These are phyloP conservation scores for Fusarium torulosum DNA, from an alignment of 2,329 filamentous ascomycete species.

Conservation along the genomic window DNA sequence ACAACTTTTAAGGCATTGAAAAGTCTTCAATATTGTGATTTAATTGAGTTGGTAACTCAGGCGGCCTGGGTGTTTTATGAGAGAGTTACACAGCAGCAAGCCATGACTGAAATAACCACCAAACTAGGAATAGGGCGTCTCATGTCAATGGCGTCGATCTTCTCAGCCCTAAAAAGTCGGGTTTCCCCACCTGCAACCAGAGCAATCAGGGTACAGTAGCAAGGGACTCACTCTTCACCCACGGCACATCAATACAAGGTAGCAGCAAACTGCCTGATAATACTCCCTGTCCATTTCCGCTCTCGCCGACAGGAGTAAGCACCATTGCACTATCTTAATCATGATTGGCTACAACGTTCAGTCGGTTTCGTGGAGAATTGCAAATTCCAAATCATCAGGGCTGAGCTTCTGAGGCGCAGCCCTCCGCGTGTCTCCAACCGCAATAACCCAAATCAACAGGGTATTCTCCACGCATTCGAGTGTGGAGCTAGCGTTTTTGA, in stretches of 20 bases:
- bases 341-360: neutral
- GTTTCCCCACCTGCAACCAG: neutral
- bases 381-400: conserved; percentile 26
- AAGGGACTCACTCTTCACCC: neutral
- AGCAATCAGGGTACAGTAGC: neutral
- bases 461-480: neutral
- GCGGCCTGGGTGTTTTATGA: too few species aligned
- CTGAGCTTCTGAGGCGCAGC: conserved; percentile 26
- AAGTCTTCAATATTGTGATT: neutral
- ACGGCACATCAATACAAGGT: neutral
- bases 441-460: neutral
- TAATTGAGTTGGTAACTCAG: too few species aligned
- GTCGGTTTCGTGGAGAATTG: too few species aligned
- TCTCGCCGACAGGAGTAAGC: neutral
- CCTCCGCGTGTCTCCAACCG: neutral
- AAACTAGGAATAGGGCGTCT: neutral
- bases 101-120: neutral
- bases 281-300: neutral
- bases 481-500: conserved; percentile 8
- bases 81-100: neutral
- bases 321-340: neutral
- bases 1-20: neutral
- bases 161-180: neutral
- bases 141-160: neutral
- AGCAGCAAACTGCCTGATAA: neutral